phyloP scores from a whole-genome alignment of 306 rosid species.

The Cicer yamashitae region DNA sequence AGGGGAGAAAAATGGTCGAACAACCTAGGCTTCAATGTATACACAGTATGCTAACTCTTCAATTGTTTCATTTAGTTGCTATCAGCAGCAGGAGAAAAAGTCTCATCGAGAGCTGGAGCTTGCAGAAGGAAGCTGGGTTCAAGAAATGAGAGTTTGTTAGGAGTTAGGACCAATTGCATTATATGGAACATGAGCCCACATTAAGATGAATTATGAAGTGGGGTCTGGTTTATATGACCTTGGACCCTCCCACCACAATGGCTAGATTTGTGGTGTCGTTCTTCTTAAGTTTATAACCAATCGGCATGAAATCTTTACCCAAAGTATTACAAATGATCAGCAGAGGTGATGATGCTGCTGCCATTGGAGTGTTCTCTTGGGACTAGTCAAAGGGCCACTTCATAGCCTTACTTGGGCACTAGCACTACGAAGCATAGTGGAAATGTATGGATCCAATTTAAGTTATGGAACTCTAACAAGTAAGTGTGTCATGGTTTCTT shows the following conservation, averaged over 20 bases:
- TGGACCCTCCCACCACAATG: background rate
- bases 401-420: too few relatives aligned
- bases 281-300: background rate
- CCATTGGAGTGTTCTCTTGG: too few relatives aligned
- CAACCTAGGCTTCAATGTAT: background rate
- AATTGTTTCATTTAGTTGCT: background rate
- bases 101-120: background rate
- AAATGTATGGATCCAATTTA: background rate
- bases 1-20: background rate
- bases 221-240: background rate
- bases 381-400: too few relatives aligned
- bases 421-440: too few relatives aligned
- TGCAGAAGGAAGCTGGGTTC: background rate
- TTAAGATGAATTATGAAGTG: background rate
- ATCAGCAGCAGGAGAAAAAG: background rate
- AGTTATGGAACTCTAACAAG: background rate
- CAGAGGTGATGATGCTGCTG: background rate
- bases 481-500: background rate
- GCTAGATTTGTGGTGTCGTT: background rate
- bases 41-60: background rate
- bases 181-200: background rate
- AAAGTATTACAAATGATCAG: background rate
- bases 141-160: background rate
- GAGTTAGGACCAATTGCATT: background rate
- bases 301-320: background rate